Conservation (phyloP, 139 green algal species). For the Desmodesmus armatus region DNA sequence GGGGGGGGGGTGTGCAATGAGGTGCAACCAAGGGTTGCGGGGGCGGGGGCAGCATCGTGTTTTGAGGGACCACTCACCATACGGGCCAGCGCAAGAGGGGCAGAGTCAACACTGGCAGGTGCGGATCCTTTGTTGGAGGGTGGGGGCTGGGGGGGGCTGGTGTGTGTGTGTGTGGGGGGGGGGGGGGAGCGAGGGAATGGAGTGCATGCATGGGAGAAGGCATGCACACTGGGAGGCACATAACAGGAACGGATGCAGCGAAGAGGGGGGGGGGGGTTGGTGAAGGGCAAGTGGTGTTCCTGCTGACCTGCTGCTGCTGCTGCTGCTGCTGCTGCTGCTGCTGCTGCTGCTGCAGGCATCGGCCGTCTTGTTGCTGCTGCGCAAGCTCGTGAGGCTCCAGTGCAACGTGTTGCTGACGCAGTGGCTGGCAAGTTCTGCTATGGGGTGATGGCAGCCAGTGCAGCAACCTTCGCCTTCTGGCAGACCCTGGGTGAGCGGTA, state of each 20-base stretch:
- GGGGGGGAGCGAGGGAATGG: background rate
- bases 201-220: too few relatives aligned
- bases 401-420: slow-evolving; percentile 92
- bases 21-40: too few relatives aligned
- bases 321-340: slow-evolving; percentile 1
- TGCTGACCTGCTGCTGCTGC: too few relatives aligned
- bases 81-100: slow-evolving; percentile 75
- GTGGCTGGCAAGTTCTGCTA: slow-evolving; percentile 94
- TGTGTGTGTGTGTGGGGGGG: background rate
- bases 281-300: too few relatives aligned
- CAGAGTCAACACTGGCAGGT: slow-evolving; percentile 78
- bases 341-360: slow-evolving; percentile 62
- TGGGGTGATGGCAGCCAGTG: slow-evolving; percentile 87
- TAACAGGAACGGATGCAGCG: too few relatives aligned
- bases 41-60: slow-evolving; percentile 87
- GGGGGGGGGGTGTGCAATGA: too few relatives aligned
- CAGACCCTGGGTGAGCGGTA: slow-evolving; percentile 42
- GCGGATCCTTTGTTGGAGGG: background rate
- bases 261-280: too few relatives aligned
- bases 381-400: slow-evolving; percentile 84
- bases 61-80: slow-evolving; percentile 85
- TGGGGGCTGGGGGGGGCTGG: too few relatives aligned
- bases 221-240: too few relatives aligned
- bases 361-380: slow-evolving; percentile 80
- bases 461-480: slow-evolving; percentile 93